Conservation (phyloP, 2,329 filamentous ascomycete genomes). For the Penicillium digitatum region DNA sequence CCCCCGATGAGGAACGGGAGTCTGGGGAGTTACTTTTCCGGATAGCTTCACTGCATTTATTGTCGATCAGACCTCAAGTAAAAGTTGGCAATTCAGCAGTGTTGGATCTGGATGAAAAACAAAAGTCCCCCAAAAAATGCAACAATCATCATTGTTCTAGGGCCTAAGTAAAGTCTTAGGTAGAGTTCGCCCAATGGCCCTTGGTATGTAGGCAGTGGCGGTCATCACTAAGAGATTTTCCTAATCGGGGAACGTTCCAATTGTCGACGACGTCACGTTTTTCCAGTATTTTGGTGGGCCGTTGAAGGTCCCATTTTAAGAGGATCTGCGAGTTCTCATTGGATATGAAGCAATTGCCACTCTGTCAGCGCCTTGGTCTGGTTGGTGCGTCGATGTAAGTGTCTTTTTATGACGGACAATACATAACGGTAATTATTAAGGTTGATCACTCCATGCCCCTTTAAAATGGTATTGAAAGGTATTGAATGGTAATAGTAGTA, state of each 20-base stretch:
- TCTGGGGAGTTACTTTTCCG: not conserved
- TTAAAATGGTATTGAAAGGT: not conserved
- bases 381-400: conserved; percentile 16
- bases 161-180: not conserved
- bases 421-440: not conserved
- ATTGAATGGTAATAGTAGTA: not conserved
- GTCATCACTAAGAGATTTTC: conserved; percentile 1
- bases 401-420: not conserved
- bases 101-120: not conserved
- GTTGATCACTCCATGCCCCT: not conserved
- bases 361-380: conserved; percentile 1
- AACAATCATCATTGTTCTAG: conserved; percentile 5
- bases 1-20: not conserved
- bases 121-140: not conserved
- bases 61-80: not conserved
- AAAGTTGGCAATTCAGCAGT: not conserved
- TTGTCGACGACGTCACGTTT: conserved; percentile 23
- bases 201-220: not conserved
- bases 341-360: conserved; percentile 10
- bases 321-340: not conserved
- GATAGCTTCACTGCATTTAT: not conserved
- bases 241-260: conserved; percentile 4
- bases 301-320: not conserved
- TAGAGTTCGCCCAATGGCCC: not conserved
- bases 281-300: conserved; percentile 6